Evolutionary conservation across 345 rosid species (phyloP).

Genomic region (Eucalyptus melliodora): DNA sequence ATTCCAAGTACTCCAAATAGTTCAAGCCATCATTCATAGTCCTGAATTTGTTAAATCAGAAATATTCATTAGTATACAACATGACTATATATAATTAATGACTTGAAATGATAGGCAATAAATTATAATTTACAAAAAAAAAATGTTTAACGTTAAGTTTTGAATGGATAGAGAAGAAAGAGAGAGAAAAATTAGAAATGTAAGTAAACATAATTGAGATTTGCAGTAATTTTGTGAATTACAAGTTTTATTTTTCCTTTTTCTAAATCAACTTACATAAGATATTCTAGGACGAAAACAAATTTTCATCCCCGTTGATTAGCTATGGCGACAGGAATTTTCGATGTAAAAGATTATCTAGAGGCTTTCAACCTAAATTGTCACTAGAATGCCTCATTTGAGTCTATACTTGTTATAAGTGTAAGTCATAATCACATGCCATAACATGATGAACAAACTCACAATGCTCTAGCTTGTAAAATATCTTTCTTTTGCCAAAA

Average conservation of each 20-base stretch:
- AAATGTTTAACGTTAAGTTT: neutral
- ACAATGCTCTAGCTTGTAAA: no score
- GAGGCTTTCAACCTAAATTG: neutral
- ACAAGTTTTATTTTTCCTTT: neutral
- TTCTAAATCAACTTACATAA: neutral
- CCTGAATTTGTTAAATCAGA: neutral
- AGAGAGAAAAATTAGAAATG: neutral
- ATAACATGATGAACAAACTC: no score
- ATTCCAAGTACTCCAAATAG: neutral
- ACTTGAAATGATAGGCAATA: neutral
- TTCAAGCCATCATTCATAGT: neutral
- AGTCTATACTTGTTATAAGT: no score
- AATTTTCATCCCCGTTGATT: neutral
- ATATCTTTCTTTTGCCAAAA: no score
- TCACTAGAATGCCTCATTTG: neutral
- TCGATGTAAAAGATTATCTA: neutral
- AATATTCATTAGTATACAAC: neutral
- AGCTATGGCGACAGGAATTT: neutral
- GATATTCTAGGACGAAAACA: neutral
- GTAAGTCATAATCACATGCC: no score
- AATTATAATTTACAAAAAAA: neutral
- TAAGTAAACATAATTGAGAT: neutral
- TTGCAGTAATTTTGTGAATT: neutral
- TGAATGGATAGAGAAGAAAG: neutral
- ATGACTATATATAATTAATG: neutral